Percentiles rank a stretch among this genome's conserved stretches.
Conservation (phyloP, 1,139 yeast genomes). For the Wickerhamiella infanticola region DNA sequence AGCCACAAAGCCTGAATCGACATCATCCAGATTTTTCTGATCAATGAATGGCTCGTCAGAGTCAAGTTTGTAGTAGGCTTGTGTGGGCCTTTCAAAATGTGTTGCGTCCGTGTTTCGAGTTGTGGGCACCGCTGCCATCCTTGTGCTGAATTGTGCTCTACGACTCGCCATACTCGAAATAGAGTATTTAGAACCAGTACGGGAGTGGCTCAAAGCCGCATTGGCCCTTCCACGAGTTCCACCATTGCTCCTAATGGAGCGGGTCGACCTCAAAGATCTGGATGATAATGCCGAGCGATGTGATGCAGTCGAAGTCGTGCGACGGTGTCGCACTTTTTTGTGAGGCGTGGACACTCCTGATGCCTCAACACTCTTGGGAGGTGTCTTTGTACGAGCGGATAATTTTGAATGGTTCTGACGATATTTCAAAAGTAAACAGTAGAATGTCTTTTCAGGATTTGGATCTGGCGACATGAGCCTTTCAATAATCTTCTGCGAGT, state of each 20-base stretch:
- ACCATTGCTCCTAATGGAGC: constrained; percentile 6
- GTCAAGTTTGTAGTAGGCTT: no score
- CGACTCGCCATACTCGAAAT: not conserved
- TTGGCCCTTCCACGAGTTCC: not conserved
- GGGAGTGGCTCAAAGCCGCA: not conserved
- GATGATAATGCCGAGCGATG: constrained; percentile 2
- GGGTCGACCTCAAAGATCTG: constrained; percentile 9
- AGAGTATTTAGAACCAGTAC: not conserved
- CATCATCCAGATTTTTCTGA: no score
- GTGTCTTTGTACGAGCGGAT: not conserved
- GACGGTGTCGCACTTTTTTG: not conserved
- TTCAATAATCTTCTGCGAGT: constrained; percentile 41
- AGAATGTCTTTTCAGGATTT: constrained; percentile 81
- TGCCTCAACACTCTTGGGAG: not conserved
- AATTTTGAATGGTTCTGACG: constrained; percentile 48
- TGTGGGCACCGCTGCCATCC: no score
- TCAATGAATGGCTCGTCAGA: no score
- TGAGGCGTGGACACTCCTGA: constrained; percentile 1
- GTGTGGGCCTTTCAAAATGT: no score
- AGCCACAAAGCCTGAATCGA: no score
- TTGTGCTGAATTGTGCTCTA: not conserved
- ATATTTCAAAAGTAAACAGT: constrained; percentile 66
- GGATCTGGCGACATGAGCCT: constrained; percentile 43
- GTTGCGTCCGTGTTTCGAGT: no score
- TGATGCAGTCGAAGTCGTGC: not conserved